Evolutionary conservation across 768 basidiomycete species (phyloP).

Genomic region (Suillus cothurnatus): DNA sequence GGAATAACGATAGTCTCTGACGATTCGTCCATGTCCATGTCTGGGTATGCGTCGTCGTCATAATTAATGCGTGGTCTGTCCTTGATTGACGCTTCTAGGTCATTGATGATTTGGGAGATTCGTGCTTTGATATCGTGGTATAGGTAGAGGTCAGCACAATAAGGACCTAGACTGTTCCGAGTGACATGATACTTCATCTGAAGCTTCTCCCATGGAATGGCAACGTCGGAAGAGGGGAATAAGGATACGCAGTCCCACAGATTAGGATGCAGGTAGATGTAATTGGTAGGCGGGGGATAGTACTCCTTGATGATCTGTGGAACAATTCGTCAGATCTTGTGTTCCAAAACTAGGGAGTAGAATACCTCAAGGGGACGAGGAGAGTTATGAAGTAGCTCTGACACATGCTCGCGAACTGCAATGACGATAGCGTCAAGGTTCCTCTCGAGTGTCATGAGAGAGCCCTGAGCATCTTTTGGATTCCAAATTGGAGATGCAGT

Average conservation of each 20-base stretch:
- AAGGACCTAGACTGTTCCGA: slow-evolving; percentile 66
- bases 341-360: background rate
- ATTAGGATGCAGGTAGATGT: slow-evolving; percentile 57
- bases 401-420: slow-evolving; percentile 68
- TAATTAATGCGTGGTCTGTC: slow-evolving; percentile 19
- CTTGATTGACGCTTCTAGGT: slow-evolving; percentile 21
- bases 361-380: slow-evolving; percentile 69
- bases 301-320: slow-evolving; percentile 60
- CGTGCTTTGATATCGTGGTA: slow-evolving; percentile 60
- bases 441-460: slow-evolving; percentile 63
- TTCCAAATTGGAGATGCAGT: slow-evolving; percentile 92
- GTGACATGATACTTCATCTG: slow-evolving; percentile 64
- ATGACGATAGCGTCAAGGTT: slow-evolving; percentile 77
- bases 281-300: slow-evolving; percentile 49
- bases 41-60: slow-evolving; percentile 9
- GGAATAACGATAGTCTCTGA: slow-evolving; percentile 31
- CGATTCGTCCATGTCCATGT: slow-evolving; percentile 32
- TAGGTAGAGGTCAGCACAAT: slow-evolving; percentile 73
- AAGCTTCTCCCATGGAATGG: slow-evolving; percentile 62
- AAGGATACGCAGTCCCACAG: slow-evolving; percentile 56
- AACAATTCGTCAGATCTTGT: slow-evolving; percentile 7
- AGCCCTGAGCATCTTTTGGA: slow-evolving; percentile 63
- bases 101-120: slow-evolving; percentile 42
- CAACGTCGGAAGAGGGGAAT: slow-evolving; percentile 37
- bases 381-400: slow-evolving; percentile 63